Conservation (phyloP, 306 rosid genomes). For the Astragalus glycyphyllos region DNA sequence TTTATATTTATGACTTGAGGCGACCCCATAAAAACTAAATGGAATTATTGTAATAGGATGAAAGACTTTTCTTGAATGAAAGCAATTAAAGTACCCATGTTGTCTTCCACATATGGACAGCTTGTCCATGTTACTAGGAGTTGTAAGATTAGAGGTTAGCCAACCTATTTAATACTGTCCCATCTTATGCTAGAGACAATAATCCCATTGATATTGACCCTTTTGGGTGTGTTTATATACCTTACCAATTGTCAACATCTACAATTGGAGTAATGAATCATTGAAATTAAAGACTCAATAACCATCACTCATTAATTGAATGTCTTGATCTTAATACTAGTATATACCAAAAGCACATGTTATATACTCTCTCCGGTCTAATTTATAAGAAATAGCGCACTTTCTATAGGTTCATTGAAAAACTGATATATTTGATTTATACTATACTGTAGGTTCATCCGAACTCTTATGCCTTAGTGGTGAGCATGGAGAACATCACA, state of each 20-base stretch:
- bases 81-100: not conserved
- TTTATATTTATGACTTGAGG: not conserved
- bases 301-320: not conserved
- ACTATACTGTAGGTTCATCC: slow-evolving; percentile 65
- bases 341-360: not conserved
- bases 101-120: slow-evolving; percentile 37
- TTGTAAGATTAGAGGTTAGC: slow-evolving; percentile 38
- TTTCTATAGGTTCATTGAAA: too few species aligned
- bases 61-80: not conserved
- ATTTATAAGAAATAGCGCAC: too few species aligned
- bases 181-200: slow-evolving; percentile 3
- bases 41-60: not conserved
- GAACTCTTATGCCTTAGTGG: slow-evolving; percentile 83
- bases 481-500: slow-evolving; percentile 91
- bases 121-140: slow-evolving; percentile 48
- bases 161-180: slow-evolving; percentile 40
- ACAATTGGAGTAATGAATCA: slow-evolving; percentile 3
- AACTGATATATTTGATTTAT: too few species aligned
- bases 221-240: not conserved
- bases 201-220: not conserved
- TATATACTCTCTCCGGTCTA: too few species aligned
- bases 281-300: slow-evolving; percentile 10
- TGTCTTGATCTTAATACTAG: not conserved
- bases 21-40: slow-evolving; percentile 3
- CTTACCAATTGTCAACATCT: slow-evolving; percentile 20